A percentile compares a stretch with the other conserved stretches of the same genome.
These are phyloP conservation scores for Pythium sukuiense DNA, from an alignment of 352 stramenopile species.

Conservation along the genomic window DNA sequence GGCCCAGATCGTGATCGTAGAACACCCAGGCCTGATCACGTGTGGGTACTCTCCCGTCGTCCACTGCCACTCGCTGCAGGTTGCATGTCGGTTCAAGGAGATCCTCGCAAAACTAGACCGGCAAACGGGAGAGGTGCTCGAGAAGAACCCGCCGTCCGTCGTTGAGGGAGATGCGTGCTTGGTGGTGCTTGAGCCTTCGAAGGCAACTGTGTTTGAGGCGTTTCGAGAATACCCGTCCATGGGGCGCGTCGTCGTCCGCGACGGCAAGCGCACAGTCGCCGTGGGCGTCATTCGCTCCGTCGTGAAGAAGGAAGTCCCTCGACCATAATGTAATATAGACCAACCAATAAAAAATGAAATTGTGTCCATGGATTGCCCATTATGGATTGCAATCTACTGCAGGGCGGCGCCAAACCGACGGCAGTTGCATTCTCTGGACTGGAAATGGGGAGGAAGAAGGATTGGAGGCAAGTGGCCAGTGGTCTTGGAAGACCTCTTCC, in stretches of 20 bases:
- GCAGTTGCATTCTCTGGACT: neutral
- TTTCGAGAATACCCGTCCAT: conserved; percentile 97
- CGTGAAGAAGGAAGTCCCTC: conserved; percentile 30
- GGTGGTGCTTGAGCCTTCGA: conserved; percentile 92
- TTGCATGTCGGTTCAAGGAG: conserved; percentile 94
- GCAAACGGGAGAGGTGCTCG: conserved; percentile 94
- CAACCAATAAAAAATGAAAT: neutral
- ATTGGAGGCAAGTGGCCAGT: neutral
- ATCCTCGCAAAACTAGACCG: conserved; percentile 98
- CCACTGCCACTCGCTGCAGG: conserved; percentile 97
- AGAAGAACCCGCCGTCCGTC: conserved; percentile 93
- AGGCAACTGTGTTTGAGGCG: conserved; percentile 94
- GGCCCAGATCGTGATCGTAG: conserved; percentile 96
- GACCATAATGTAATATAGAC: neutral
- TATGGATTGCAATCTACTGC: too few species aligned
- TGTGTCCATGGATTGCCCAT: neutral
- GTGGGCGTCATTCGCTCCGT: conserved; percentile 94
- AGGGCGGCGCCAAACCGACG: neutral
- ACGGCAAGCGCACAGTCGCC: conserved; percentile 92
- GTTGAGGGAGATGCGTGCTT: conserved; percentile 96
- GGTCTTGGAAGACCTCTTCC: neutral
- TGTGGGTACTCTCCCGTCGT: conserved; percentile 95
- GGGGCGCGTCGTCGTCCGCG: conserved; percentile 92
- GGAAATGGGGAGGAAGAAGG: neutral
- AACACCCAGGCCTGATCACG: conserved; percentile 92